Conservation (phyloP, 179 eudicot species). For the Heliamphora pulchella region DNA sequence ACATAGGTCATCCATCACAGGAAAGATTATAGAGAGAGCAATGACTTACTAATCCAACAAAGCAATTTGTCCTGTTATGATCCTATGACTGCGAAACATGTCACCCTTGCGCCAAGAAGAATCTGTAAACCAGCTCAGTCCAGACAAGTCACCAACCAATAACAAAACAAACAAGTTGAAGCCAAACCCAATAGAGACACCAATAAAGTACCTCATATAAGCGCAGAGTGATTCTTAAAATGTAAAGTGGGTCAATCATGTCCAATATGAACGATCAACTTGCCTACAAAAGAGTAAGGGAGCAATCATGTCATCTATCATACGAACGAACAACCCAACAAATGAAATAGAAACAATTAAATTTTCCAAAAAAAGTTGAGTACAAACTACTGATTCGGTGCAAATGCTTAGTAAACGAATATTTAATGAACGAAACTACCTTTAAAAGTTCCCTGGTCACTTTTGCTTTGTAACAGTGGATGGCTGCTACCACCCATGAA, state of each 20-base stretch:
- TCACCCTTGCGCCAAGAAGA: background rate
- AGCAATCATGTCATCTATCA: background rate
- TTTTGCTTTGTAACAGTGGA: conserved; percentile 31
- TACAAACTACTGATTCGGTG: background rate
- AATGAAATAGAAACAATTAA: background rate
- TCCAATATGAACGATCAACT: conserved; percentile 11
- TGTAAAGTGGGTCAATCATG: background rate
- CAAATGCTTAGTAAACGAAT: background rate
- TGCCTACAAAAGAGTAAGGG: conserved; percentile 6
- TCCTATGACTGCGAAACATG: background rate
- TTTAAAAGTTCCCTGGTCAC: conserved; percentile 26
- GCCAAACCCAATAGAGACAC: background rate
- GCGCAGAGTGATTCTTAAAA: background rate
- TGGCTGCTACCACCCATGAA: conserved; percentile 43
- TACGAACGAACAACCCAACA: background rate
- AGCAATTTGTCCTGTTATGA: background rate
- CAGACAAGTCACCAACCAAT: background rate
- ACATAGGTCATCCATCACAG: background rate
- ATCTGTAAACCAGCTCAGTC: conserved; percentile 2
- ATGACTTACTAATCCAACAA: conserved; percentile 1
- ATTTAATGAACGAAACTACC: conserved; percentile 21
- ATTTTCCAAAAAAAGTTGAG: background rate
- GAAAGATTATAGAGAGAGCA: background rate
- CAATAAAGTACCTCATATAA: conserved; percentile 1
- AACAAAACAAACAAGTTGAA: conserved; percentile 3